Base-by-base conservation (phyloP, 2,329 filamentous ascomycete genomes). In the Penicillium sp. region DNA sequence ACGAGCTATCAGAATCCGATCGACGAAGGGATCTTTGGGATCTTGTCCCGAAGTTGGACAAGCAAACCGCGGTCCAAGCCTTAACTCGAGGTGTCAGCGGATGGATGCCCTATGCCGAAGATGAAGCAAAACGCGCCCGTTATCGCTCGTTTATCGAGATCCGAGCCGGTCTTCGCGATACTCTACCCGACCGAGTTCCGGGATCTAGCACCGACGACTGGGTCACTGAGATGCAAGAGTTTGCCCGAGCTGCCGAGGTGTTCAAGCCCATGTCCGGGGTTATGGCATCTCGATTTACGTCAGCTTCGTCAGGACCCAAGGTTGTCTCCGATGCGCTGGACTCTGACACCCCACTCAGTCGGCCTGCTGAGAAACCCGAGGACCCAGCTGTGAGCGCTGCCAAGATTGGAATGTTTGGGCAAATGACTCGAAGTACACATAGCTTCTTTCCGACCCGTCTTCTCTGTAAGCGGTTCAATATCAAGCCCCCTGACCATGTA, bases 211-310 rank as follows among this genome's bases (percentile, higher is more conserved):
- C 83, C 22, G 86, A 91, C 41, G 90, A 95, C 51, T 97, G 90
- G 86, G 73, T 87, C 33, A 86, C 86, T 55, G 95, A 99, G 73
- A 79, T 96, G 53, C 79, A 82, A 46, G 86, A 99, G 68, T 97
- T 96, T 68, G 80, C 84, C 13, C 84, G 87, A 54, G 88, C 87
- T 5, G 88, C 88, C 0, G 79, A 86, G 64, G 87, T 98, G 21
- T 99, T 98, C 79, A 93, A 90, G 71, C 95, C 95, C 1, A 90
- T 96, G 77, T 91, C 90, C 2, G 92, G 92, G 0, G 82, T 91
- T 61, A 98, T 99, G 91, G 95, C 93, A 16, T 91, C 90, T 21
- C 87, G 93, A 0, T 99, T 99, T 72, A 97, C 92, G 0, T 88
- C 90, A 53, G 70, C 77, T 3, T 74, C 74, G 5, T 71, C 69